Conservation (phyloP, 2,329 filamentous ascomycete genomes). For the Fusarium sterilihyphosum region DNA sequence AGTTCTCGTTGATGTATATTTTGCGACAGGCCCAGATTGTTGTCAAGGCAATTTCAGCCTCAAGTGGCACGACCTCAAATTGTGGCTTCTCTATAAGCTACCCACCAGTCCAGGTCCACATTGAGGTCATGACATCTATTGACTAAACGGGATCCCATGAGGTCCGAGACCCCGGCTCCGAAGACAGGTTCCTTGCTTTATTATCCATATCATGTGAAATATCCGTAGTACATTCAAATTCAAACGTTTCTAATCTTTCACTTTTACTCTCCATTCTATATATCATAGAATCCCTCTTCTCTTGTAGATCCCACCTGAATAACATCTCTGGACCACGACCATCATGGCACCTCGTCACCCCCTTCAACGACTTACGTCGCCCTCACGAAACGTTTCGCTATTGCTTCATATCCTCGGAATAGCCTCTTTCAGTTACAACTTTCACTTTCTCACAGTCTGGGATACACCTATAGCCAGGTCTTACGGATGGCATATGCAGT, state of each 20-base stretch:
- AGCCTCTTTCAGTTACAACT: conserved; percentile 63
- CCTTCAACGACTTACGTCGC: conserved; percentile 72
- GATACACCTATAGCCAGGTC: conserved; percentile 64
- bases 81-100: conserved; percentile 29
- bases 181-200: conserved; percentile 7
- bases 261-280: not conserved
- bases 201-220: not conserved
- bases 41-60: conserved; percentile 35
- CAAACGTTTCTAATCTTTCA: not conserved
- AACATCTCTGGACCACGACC: not conserved
- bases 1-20: conserved; percentile 13
- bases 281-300: not conserved
- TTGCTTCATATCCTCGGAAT: conserved; percentile 67
- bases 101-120: conserved; percentile 29
- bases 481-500: conserved; percentile 76
- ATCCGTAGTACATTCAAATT: not conserved
- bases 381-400: conserved; percentile 71
- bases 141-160: conserved; percentile 20
- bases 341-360: conserved; percentile 62
- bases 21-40: conserved; percentile 24
- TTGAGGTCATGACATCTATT: conserved; percentile 36
- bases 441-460: conserved; percentile 60
- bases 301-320: not conserved
- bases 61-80: conserved; percentile 34
- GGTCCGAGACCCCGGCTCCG: conserved; percentile 32